Percentiles rank a stretch among this genome's conserved stretches.
These are phyloP conservation scores for Suhomyces tanzawaensis DNA, from an alignment of 805 yeast genomes.

Conservation along the genomic window DNA sequence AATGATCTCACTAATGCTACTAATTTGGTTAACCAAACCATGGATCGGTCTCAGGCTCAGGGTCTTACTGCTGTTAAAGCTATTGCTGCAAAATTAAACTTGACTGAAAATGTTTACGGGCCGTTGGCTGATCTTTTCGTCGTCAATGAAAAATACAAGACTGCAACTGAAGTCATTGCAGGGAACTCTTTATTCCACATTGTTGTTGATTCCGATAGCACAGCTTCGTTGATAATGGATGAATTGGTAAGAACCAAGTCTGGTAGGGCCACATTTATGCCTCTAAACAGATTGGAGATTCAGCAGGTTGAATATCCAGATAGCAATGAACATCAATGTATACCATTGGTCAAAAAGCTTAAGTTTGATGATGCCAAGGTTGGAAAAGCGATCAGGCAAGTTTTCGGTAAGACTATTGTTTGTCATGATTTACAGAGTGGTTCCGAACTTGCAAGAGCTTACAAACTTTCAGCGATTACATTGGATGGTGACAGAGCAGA, in stretches of 20 bases:
- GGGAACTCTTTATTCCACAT: constrained; percentile 84
- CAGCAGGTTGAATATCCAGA: constrained; percentile 56
- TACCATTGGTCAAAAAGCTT: constrained; percentile 77
- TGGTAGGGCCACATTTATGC: constrained; percentile 91
- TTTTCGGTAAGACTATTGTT: constrained; percentile 80
- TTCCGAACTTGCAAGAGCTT: constrained; percentile 58
- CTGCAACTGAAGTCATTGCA: constrained; percentile 86
- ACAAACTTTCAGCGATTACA: constrained; percentile 74
- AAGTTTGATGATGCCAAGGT: constrained; percentile 53
- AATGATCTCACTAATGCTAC: constrained; percentile 58
- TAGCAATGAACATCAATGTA: constrained; percentile 52
- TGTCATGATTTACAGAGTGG: constrained; percentile 69
- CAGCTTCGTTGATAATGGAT: constrained; percentile 77
- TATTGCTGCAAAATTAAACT: constrained; percentile 57
- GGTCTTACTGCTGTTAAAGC: constrained; percentile 70
- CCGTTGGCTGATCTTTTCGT: constrained; percentile 80
- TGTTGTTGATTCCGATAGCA: constrained; percentile 83
- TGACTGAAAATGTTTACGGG: constrained; percentile 69
- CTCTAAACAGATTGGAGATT: constrained; percentile 62
- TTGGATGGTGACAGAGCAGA: constrained; percentile 90
- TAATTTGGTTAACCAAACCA: constrained; percentile 63
- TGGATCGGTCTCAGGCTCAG: constrained; percentile 65
- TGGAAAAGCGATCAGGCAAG: constrained; percentile 68
- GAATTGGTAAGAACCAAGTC: constrained; percentile 65
- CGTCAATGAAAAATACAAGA: constrained; percentile 77